Percentiles rank a stretch among this genome's conserved stretches.
phyloP scores from a whole-genome alignment of 2,329 filamentous ascomycete genomes.

The Beauveria brongniartii region DNA sequence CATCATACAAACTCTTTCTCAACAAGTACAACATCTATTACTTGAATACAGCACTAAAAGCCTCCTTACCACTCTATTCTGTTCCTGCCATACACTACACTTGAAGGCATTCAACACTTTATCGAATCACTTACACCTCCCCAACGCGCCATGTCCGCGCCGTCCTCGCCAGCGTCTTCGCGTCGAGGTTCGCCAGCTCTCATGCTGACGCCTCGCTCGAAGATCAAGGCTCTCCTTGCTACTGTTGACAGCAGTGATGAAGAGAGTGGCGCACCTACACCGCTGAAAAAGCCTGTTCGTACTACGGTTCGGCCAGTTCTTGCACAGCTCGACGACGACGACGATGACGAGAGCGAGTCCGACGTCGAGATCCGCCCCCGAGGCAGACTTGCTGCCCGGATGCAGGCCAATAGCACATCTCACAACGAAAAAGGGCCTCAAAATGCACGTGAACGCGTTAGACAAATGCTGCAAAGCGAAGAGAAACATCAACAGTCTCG shows the following conservation, averaged over 20 bases:
- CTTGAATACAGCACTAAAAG: neutral
- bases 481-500: conserved; percentile 18
- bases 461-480: conserved; percentile 31
- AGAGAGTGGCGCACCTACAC: conserved; percentile 19
- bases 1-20: neutral
- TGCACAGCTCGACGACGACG: conserved; percentile 28
- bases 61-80: neutral
- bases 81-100: neutral
- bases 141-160: conserved; percentile 22
- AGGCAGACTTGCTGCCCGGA: conserved; percentile 56
- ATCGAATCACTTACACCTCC: neutral
- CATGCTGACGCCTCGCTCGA: conserved; percentile 44
- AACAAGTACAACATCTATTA: neutral
- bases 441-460: conserved; percentile 34
- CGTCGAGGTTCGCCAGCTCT: conserved; percentile 32
- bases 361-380: conserved; percentile 40
- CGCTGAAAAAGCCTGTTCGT: conserved; percentile 18
- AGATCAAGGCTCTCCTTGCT: conserved; percentile 46
- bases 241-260: conserved; percentile 43
- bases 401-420: conserved; percentile 36
- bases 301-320: conserved; percentile 15
- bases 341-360: conserved; percentile 39
- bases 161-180: conserved; percentile 36
- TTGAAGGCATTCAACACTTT: neutral
- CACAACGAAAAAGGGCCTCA: conserved; percentile 17